Percentiles rank a stretch among this genome's conserved stretches.
Evolutionary conservation across 768 basidiomycete species (phyloP).

Genomic region (Hygrocybe coccinea): DNA sequence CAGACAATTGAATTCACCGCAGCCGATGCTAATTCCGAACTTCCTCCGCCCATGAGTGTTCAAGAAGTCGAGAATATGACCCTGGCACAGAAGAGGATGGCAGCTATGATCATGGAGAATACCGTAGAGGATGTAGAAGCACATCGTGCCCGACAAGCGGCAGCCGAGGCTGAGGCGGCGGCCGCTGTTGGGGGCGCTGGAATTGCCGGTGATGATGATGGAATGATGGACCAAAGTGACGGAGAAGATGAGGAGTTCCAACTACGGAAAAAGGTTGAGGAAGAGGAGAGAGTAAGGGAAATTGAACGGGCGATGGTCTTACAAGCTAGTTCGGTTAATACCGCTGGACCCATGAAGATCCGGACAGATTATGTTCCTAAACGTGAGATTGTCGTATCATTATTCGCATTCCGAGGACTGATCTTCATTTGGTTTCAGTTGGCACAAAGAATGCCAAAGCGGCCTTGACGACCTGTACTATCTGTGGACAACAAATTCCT

Average conservation of each 20-base stretch:
- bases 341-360: constrained; percentile 85
- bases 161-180: constrained; percentile 79
- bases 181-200: constrained; percentile 70
- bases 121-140: constrained; percentile 84
- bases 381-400: constrained; percentile 58
- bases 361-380: constrained; percentile 95
- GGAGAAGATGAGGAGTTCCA: constrained; percentile 65
- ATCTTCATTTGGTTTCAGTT: constrained; percentile 39
- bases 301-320: constrained; percentile 74
- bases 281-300: constrained; percentile 65
- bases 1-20: constrained; percentile 97
- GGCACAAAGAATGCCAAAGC: constrained; percentile 61
- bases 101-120: constrained; percentile 96
- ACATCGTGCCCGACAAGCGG: constrained; percentile 73
- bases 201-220: constrained; percentile 46
- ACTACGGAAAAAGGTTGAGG: constrained; percentile 60
- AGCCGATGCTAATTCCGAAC: constrained; percentile 82
- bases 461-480: constrained; percentile 80
- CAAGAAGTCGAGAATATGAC: constrained; percentile 96
- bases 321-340: constrained; percentile 69
- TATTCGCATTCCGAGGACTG: constrained; percentile 2
- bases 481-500: constrained; percentile 95
- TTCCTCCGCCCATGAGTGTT: constrained; percentile 95
- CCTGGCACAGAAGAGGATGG: constrained; percentile 95
- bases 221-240: constrained; percentile 83